Percentiles rank a stretch among this genome's conserved stretches.
These are phyloP conservation scores for Aspergillus hortae DNA, from an alignment of 2,329 filamentous ascomycete species.

Conservation along the genomic window DNA sequence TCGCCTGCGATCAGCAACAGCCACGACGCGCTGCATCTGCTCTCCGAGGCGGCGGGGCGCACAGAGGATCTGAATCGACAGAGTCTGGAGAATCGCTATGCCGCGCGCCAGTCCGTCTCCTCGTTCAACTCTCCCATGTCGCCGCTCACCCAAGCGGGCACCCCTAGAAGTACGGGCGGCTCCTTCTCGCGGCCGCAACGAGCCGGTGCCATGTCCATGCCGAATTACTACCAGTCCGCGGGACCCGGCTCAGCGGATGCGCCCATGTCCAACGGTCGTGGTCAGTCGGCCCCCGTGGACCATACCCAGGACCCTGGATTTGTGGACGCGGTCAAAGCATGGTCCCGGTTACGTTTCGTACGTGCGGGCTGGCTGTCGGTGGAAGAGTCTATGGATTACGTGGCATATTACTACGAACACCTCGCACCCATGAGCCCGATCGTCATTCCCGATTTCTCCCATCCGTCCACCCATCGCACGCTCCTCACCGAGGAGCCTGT, in stretches of 20 bases:
- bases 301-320: conserved; percentile 35
- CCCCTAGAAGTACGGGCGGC: conserved; percentile 31
- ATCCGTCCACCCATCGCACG: conserved; percentile 73
- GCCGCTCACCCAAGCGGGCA: conserved; percentile 32
- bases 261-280: conserved; percentile 25
- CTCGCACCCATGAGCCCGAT: conserved; percentile 91
- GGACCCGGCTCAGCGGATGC: conserved; percentile 23
- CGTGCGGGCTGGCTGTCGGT: conserved; percentile 94
- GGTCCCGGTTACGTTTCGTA: conserved; percentile 91
- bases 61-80: conserved; percentile 50
- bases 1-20: conserved; percentile 76
- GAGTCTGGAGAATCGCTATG: conserved; percentile 45
- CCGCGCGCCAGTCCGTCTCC: conserved; percentile 35
- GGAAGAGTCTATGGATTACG: conserved; percentile 86
- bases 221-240: conserved; percentile 47
- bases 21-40: conserved; percentile 84
- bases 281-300: conserved; percentile 23
- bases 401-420: conserved; percentile 92
- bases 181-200: conserved; percentile 33
- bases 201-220: conserved; percentile 47
- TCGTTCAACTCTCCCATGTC: conserved; percentile 39
- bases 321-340: conserved; percentile 73
- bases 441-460: conserved; percentile 82
- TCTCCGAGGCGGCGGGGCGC: conserved; percentile 74
- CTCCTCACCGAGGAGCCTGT: conserved; percentile 90